Conservation (phyloP, 495 filamentous ascomycete species). For the Daldinia loculata region DNA sequence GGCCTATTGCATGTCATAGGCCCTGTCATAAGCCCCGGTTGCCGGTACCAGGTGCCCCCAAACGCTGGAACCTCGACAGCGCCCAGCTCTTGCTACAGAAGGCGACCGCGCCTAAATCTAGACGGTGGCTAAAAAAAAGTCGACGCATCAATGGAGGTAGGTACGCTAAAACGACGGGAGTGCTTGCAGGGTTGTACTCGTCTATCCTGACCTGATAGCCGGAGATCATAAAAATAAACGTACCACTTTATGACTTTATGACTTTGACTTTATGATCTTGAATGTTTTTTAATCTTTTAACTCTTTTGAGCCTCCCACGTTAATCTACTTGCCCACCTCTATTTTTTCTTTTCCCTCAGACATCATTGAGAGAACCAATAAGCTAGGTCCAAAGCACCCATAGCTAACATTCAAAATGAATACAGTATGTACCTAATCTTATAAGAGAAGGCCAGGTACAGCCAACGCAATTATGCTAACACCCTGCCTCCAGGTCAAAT, state of each 20-base stretch:
- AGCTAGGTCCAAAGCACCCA: not conserved
- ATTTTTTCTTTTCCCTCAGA: conserved; percentile 23
- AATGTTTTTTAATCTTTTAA: conserved; percentile 21
- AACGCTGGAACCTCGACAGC: not conserved
- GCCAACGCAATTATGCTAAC: conserved; percentile 30
- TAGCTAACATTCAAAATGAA: conserved; percentile 43
- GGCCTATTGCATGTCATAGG: conserved; percentile 14
- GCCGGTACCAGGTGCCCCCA: conserved; percentile 29
- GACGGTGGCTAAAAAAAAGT: conserved; percentile 1
- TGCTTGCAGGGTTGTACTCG: conserved; percentile 35
- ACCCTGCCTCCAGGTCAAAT: conserved; percentile 58
- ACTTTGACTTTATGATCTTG: not conserved
- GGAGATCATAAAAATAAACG: conserved; percentile 30
- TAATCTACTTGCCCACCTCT: conserved; percentile 15
- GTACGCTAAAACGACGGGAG: conserved; percentile 23
- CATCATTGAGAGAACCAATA: conserved; percentile 6
- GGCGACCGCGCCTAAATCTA: not conserved
- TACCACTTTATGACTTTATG: conserved; percentile 34
- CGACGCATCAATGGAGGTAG: not conserved
- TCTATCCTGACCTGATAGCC: conserved; percentile 23
- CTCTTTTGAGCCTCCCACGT: conserved; percentile 22
- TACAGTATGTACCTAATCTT: conserved; percentile 43
- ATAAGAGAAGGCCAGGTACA: conserved; percentile 3
- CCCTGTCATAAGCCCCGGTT: conserved; percentile 14
- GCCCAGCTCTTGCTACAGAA: not conserved